Base-by-base conservation (phyloP, 768 basidiomycete species). In the Psilocybe cubensis region DNA sequence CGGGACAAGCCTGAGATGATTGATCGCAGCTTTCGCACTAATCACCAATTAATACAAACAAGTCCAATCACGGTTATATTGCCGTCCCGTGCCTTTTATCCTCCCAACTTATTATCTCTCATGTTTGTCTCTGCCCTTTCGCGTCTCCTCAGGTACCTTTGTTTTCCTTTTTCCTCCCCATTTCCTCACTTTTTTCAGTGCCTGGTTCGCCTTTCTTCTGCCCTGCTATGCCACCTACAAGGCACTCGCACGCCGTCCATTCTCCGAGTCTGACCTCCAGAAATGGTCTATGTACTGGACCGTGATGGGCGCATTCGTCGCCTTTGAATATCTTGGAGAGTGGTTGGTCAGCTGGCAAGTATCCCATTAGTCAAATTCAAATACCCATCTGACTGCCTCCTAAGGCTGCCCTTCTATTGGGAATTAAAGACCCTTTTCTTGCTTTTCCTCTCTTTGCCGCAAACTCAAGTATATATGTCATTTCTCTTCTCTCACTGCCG, bases 341-440 rank as follows among this genome's bases (percentile, higher is more conserved):
- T 84, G 84, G 77, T 65, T 89, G 54, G 70, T 91, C 49, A 83
- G 81, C 72, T 91, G 89, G 89, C 83, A 68, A 53, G 82, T 70
- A 55, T 41, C 27, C 51, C 52, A 21, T 59, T 43, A 24, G 61
- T 24, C 29, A 35, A 33, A 60, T 44, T 49, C 14, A 49, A 42
- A 11, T 44, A 18, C 24, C 18, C 57, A 52, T 54, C 54, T 59
- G 58, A 59, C 52, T 27, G 59, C 38, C 43, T 60, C 52, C 54
- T 46, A 41, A 89, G 89, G 89, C 64, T 91, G 40, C 89, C 89
- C 6, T 88, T 91, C 67, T 91, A 90, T 66, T 89, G 84, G 84
- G 89, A 91, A 65, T 43, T 83, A 51, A 85, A 89, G 63, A 88
- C 85, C n/a, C 21, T 84, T 3, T 84, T 89, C 67, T 67, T 91